Evolutionary conservation across 176 grass and related monocot species (phyloP).

Genomic region (Puya raimondii): DNA sequence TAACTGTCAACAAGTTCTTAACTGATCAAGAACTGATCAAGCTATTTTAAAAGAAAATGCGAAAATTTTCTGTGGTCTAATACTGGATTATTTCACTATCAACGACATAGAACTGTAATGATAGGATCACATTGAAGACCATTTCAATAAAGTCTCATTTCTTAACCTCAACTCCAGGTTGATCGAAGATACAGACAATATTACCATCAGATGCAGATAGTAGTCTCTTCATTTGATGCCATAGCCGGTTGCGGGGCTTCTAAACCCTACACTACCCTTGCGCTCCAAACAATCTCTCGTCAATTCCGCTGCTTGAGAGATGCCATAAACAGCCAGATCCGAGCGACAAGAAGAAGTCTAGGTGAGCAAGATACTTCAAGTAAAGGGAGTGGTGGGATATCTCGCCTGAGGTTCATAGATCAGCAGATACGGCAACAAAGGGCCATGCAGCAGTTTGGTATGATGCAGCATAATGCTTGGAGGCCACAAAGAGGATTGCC

Average conservation of each 20-base stretch:
- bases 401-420: slow-evolving; percentile 78
- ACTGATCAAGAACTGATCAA: no score
- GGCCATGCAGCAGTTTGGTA: slow-evolving; percentile 90
- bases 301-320: slow-evolving; percentile 87
- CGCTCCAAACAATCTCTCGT: slow-evolving; percentile 81
- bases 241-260: slow-evolving; percentile 55
- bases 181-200: slow-evolving; percentile 86
- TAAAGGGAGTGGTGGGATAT: slow-evolving; percentile 36
- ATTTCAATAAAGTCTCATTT: neutral
- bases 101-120: neutral
- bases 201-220: slow-evolving; percentile 75
- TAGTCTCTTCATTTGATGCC: slow-evolving; percentile 59
- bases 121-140: neutral
- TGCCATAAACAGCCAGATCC: slow-evolving; percentile 65
- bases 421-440: slow-evolving; percentile 89
- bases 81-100: neutral
- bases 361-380: slow-evolving; percentile 49
- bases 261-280: slow-evolving; percentile 68
- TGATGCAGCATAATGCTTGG: slow-evolving; percentile 86
- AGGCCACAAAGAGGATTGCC: slow-evolving; percentile 83
- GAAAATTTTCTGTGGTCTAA: no score
- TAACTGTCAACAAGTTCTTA: no score
- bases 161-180: slow-evolving; percentile 31
- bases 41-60: no score
- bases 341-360: slow-evolving; percentile 51